Evolutionary conservation across 208 protist genomes (phyloP).

Genomic region (Vickermania ingenoplastis): DNA sequence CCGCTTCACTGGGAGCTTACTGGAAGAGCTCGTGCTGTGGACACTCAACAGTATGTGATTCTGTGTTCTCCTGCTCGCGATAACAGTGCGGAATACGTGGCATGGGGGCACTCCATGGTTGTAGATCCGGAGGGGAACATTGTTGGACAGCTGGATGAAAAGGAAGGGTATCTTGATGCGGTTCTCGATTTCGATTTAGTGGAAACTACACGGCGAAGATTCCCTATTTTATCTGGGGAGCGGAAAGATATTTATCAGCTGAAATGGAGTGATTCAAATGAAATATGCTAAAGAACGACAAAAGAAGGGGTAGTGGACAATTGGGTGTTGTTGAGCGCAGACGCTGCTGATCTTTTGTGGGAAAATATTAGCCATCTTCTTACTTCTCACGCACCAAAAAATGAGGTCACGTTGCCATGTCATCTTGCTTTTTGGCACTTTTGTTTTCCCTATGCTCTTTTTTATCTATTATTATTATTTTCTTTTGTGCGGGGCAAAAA

Average conservation of each 20-base stretch:
- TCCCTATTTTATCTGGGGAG: conserved; percentile 75
- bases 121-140: conserved; percentile 87
- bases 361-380: too few species aligned
- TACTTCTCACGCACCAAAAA: too few species aligned
- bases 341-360: too few species aligned
- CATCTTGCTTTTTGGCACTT: too few species aligned
- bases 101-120: conserved; percentile 96
- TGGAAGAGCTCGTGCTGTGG: conserved; percentile 82
- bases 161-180: conserved; percentile 43
- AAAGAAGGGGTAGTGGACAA: too few species aligned
- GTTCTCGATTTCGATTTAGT: conserved; percentile 58
- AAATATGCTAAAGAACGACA: too few species aligned
- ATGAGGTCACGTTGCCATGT: too few species aligned
- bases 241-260: conserved; percentile 71
- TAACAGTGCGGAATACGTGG: conserved; percentile 75
- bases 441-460: too few species aligned
- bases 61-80: conserved; percentile 93
- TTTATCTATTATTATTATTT: too few species aligned
- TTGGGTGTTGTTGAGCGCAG: too few species aligned
- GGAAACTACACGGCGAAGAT: conserved; percentile 22
- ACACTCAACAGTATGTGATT: conserved; percentile 94
- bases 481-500: too few species aligned
- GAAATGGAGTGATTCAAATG: conserved; percentile 32
- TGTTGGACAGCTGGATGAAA: conserved; percentile 53
- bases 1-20: conserved; percentile 97